Evolutionary conservation across 768 basidiomycete species (phyloP).

Genomic region (Trichaptum fuscoviolaceum): DNA sequence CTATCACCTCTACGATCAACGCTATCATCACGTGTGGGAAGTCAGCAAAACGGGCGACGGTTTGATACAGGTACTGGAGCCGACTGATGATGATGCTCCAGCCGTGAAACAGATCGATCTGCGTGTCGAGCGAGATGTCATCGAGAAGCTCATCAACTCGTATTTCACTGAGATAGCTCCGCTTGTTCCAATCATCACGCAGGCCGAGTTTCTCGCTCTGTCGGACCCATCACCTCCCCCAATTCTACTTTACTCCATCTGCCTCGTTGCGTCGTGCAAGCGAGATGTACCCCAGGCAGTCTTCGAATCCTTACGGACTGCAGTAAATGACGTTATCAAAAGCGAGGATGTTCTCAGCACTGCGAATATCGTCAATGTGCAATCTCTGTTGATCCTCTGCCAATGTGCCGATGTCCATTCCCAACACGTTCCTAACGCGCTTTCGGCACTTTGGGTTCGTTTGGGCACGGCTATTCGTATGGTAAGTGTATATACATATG

Average conservation of each 20-base stretch:
- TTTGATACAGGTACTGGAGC: constrained; percentile 75
- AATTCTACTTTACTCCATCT: constrained; percentile 89
- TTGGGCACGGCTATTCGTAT: constrained; percentile 89
- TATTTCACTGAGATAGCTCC: constrained; percentile 89
- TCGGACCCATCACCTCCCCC: constrained; percentile 61
- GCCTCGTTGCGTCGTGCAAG: constrained; percentile 83
- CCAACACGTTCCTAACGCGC: constrained; percentile 77
- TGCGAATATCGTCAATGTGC: constrained; percentile 80
- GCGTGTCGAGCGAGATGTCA: constrained; percentile 69
- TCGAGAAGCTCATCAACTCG: constrained; percentile 81
- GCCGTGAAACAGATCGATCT: constrained; percentile 60
- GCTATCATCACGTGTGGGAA: constrained; percentile 86
- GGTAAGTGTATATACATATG: constrained; percentile 44
- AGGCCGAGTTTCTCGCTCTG: constrained; percentile 74
- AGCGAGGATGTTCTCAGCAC: constrained; percentile 88
- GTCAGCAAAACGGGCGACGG: constrained; percentile 82
- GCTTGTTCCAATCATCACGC: constrained; percentile 84
- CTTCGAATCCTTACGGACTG: constrained; percentile 86
- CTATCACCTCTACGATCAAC: constrained; percentile 83
- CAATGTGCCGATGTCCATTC: constrained; percentile 92
- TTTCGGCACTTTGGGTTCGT: constrained; percentile 83
- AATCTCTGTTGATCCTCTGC: constrained; percentile 77
- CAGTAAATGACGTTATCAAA: constrained; percentile 84
- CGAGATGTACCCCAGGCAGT: constrained; percentile 78
- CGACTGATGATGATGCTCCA: constrained; percentile 50